Conservation (phyloP, 2,329 filamentous ascomycete species). For the Zymoseptoria ardabiliae region DNA sequence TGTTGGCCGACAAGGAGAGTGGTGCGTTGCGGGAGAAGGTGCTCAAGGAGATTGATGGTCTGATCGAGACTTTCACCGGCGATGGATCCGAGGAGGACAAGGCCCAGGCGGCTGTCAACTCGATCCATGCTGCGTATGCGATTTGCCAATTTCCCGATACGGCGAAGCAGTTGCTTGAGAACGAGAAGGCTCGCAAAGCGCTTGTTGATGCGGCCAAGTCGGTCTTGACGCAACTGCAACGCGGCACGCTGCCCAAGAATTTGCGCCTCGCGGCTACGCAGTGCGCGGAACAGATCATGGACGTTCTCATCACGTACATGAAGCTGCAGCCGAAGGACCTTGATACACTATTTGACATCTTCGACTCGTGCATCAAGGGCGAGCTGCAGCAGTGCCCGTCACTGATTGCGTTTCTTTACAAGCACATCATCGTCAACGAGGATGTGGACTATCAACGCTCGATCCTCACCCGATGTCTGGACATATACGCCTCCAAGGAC, state of each 20-base stretch:
- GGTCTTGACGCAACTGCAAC: conserved; percentile 65
- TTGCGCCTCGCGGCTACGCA: conserved; percentile 83
- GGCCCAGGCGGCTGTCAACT: conserved; percentile 76
- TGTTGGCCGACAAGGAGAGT: conserved; percentile 69
- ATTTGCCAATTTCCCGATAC: conserved; percentile 61
- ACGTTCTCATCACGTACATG: conserved; percentile 74
- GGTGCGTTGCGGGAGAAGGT: conserved; percentile 66
- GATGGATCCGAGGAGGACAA: conserved; percentile 50
- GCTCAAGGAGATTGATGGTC: conserved; percentile 61
- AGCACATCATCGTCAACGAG: conserved; percentile 72
- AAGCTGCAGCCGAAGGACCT: conserved; percentile 54
- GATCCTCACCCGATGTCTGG: conserved; percentile 76
- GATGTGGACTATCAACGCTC: conserved; percentile 80
- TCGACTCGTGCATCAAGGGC: conserved; percentile 76
- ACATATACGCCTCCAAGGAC: conserved; percentile 71
- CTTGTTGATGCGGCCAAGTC: conserved; percentile 64
- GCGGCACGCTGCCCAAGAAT: conserved; percentile 59
- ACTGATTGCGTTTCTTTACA: conserved; percentile 77
- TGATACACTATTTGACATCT: conserved; percentile 77
- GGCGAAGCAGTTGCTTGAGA: conserved; percentile 57
- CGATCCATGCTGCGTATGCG: conserved; percentile 76
- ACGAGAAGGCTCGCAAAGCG: conserved; percentile 51
- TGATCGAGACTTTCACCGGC: conserved; percentile 55
- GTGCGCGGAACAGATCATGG: conserved; percentile 79
- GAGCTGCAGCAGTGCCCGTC: conserved; percentile 71